Base-by-base conservation (phyloP, 2,329 filamentous ascomycete genomes). In the Emmonsiellopsis sp. region DNA sequence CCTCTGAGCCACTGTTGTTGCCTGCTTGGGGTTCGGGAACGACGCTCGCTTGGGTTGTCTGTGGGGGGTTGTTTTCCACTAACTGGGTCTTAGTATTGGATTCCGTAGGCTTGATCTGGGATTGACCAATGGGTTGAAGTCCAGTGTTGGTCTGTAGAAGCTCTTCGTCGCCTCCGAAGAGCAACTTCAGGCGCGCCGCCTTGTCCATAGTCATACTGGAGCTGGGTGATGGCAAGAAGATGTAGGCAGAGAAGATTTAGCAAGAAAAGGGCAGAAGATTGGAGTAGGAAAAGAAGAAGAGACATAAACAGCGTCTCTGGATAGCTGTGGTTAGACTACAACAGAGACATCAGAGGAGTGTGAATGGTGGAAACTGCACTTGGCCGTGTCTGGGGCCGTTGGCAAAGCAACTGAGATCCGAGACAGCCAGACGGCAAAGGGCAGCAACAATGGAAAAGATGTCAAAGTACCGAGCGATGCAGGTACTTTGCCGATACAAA, bases 201-300 rank as follows among this genome's bases (percentile, higher is more conserved):
- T 50, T 54, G n/a, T 60, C 58, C 66, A 67, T 68, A n/a, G 7
- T 54, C 66, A 67, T 68, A n/a, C 7, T 54, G 34, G 15, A n/a
- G 9, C 20, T 37, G 20, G 8, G 26, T 32, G 34, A 13, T 20
- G 20, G 41, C 34, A 31, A 35, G 38, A 50, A 7, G 43, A 26
- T 15, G 20, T 34, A 41, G 31, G 20, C 10, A 32, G 44, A 32
- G 40, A 30, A 16, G 26, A 13, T 16, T 20, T 5, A 30, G 38
- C 32, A 37, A 26, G 47, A 32, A 32, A 40, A 11, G 51, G 57
- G 4, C 42, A 4, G 42, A 44, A 44, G 20, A 16, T 15, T 13
- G 42, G 42, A n/a, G 16, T 15, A n/a, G 42, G 8, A 26, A 44
- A 8, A 15, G 15, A 15, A 15, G 37, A 40, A 15, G 37, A 40